Evolutionary conservation across 495 filamentous ascomycete genomes (phyloP).

Genomic region (Ascodesmis nigricans): DNA sequence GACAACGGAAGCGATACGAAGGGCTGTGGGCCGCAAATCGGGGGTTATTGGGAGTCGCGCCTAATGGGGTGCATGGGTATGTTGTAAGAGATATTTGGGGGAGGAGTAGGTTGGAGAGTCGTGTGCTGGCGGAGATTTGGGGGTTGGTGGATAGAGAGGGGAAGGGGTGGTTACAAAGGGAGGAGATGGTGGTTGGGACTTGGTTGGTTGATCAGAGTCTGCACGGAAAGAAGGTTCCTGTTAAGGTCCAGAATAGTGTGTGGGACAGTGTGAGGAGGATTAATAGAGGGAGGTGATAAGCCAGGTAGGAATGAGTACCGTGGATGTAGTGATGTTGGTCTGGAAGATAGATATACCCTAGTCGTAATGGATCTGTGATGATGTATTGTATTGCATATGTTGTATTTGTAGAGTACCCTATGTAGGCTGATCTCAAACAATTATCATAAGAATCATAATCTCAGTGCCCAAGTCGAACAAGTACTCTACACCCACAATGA

Average conservation of each 20-base stretch:
- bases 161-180: conserved; percentile 38
- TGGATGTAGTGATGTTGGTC: too few relatives aligned
- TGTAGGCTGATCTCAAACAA: too few relatives aligned
- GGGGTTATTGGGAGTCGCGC: conserved; percentile 31
- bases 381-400: too few relatives aligned
- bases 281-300: too few relatives aligned
- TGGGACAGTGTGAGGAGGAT: conserved; percentile 62
- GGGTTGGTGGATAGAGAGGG: conserved; percentile 50
- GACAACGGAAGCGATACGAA: conserved; percentile 79
- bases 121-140: conserved; percentile 63
- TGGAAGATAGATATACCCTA: too few relatives aligned
- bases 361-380: too few relatives aligned
- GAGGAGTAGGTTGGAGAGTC: conserved; percentile 43
- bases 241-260: conserved; percentile 54
- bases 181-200: conserved; percentile 86
- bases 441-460: too few relatives aligned
- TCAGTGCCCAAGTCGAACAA: too few relatives aligned
- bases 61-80: conserved; percentile 45
- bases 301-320: too few relatives aligned
- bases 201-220: conserved; percentile 87
- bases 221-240: conserved; percentile 69
- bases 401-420: too few relatives aligned
- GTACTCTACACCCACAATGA: too few relatives aligned
- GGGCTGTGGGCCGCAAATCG: conserved; percentile 90
- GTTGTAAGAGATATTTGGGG: conserved; percentile 74